Evolutionary conservation across 371 early-diverging fungal species (phyloP), one percentile per base, ranked within the genome.

Genomic region (Thermomucor indicae-seudaticae): DNA sequence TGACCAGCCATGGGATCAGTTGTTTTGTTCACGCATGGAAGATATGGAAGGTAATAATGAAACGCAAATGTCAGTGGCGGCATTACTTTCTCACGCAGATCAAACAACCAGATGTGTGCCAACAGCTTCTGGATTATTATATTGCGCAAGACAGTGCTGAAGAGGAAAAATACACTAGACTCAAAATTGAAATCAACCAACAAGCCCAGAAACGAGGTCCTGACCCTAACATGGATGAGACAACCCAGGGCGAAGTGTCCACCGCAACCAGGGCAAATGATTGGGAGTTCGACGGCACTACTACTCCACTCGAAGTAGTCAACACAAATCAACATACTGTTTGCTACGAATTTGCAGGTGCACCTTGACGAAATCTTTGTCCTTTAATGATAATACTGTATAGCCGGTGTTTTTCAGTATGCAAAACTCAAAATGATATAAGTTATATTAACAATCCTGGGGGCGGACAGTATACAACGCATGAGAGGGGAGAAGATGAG

Each of bases 121-220:
- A 78, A 39, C 79, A 79, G 53, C 75, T 82, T 43, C 56, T 82
- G 6, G 82, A 82, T 45, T 52, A 77, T 14, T 72, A 77, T 32
- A 80, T 80, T 47, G 46, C 51, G 43, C 67, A 60, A 7, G 28
- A 64, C 22, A 49, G 49, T 24, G 64, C 64, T 35, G 51, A 60
- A n/a, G 66, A 77, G 44, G 57, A 72, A 32, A 58, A 52, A 8
- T 80, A 70, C 44, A 80, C 79, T 25, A 65, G 47, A 17, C 68
- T 78, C 16, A 80, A 82, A 42, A 82, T 82, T 57, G 61, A 64
- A 31, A 43, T 82, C 23, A 77, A 82, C 47, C 75, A 79, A 42
- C 74, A 67, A 27, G 66, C 70, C 28, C 62, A 68, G 20, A 31
- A 34, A 29, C 58, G 74, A 51, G 73, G 70, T 11, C 48, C 55